Evolutionary conservation across 2,329 filamentous ascomycete genomes (phyloP).

Genomic region (Neoscytalidium dimidiatum): DNA sequence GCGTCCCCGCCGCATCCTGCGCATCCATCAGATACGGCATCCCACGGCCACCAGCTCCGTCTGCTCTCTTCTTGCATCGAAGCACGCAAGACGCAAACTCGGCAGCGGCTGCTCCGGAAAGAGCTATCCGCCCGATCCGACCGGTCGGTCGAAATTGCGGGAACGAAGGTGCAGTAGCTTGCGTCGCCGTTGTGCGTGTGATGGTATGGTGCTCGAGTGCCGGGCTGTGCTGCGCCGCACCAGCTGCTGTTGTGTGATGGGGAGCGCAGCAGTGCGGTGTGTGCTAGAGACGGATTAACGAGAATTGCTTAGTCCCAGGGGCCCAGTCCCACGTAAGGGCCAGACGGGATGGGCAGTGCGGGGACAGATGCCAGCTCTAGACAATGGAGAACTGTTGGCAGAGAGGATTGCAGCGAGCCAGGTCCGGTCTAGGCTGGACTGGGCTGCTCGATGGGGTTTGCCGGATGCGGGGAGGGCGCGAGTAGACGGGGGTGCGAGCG

Average conservation of each 20-base stretch:
- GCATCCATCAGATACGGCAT: not conserved
- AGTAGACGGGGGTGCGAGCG: not conserved
- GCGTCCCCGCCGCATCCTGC: not conserved
- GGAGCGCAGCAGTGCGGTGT: not conserved
- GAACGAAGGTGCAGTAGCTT: not conserved
- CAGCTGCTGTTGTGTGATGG: not conserved
- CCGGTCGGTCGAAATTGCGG: not conserved
- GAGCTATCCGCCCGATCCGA: not conserved
- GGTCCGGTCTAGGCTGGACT: not conserved
- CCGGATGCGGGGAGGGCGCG: constrained; percentile 1
- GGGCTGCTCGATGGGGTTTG: not conserved
- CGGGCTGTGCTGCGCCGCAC: not conserved
- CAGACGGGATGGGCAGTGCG: not conserved
- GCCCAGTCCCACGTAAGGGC: not conserved
- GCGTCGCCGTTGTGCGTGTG: not conserved
- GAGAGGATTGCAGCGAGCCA: not conserved
- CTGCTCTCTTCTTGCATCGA: not conserved
- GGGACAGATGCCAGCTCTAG: not conserved
- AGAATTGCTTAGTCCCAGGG: not conserved
- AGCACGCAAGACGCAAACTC: not conserved
- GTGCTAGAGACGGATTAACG: not conserved
- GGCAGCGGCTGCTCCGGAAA: not conserved
- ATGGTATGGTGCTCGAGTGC: not conserved
- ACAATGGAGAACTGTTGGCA: not conserved
- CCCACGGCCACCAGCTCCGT: not conserved